Evolutionary conservation across 106 monocot species (phyloP), one percentile per base, ranked within the genome.

Genomic region (Triglochin maritima): DNA sequence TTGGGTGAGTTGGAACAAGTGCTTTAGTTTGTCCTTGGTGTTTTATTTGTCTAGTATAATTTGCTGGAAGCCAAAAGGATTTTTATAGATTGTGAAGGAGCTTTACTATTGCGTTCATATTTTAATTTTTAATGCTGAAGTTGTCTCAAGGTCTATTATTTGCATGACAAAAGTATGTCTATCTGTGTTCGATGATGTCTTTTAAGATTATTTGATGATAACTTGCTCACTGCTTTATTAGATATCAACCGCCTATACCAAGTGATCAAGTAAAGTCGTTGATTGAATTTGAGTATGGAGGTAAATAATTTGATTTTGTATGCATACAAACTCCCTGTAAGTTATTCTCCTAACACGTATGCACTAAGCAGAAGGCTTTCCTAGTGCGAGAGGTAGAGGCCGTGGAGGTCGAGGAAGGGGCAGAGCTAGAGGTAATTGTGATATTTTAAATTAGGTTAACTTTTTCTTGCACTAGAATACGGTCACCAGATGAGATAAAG

Each of bases 261-360:
- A 42, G 29, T 66, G 65, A 66, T 50, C 65, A n/a, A 15, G 65
- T 66, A 49, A 66, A 66, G 50, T 49, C 47, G 4, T 66, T n/a
- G 11, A 12, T 42, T 17, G 65, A 66, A 14, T 48, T 50, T 50
- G 65, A 66, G 6, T 66, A 48, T 49, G 65, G 16, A 66, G 49
- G 49, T n/a, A 49, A 42, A 42, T 49, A 5, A 66, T 49, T 48
- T 49, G 16, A 50, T 16, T n/a, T 49, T 50, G 7, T 15, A 2
- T 15, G 7, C 4, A 6, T 66, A 11, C 15, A 14, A 66, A n/a
- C 49, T 66, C 13, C n/a, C 6, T 63, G 17, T 12, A 44, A 44
- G 5, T 43, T 62, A 45, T 62, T 9, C 9, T 62, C 44, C 2
- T 13, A 43, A 6, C 29, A 29, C 29, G 29, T 62, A 5, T 62